Conservation (phyloP, 208 protist species). For the Naegleria gruberi region DNA sequence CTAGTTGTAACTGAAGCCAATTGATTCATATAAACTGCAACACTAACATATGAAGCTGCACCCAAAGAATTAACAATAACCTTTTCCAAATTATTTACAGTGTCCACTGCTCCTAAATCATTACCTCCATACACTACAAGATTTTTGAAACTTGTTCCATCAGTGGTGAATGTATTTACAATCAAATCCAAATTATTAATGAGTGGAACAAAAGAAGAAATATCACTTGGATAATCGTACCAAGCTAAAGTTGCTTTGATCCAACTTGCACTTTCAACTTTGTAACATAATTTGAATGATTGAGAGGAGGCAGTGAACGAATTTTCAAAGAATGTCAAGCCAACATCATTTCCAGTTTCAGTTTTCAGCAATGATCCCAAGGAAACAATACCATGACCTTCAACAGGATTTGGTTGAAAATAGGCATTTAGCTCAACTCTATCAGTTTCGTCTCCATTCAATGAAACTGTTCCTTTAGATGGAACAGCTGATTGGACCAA, state of each 20-base stretch:
- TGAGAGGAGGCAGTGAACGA: background rate
- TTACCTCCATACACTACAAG: background rate
- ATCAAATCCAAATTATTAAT: no score
- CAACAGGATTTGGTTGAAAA: background rate
- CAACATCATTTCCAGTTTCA: background rate
- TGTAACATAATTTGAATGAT: background rate
- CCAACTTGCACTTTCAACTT: no score
- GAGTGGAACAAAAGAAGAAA: no score
- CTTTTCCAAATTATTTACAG: background rate
- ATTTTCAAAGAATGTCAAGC: background rate
- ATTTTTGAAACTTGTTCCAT: no score
- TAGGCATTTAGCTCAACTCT: no score
- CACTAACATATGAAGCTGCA: background rate
- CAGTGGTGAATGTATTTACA: no score
- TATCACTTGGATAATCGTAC: no score
- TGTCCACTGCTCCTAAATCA: background rate
- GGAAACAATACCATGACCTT: background rate
- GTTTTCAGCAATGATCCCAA: background rate
- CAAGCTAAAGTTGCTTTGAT: no score
- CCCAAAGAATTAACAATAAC: background rate
- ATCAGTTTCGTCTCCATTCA: no score
- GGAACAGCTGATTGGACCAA: conserved; percentile 20
- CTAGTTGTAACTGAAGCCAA: background rate
- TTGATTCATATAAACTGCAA: background rate
- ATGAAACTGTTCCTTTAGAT: no score